phyloP scores from a whole-genome alignment of 345 rosid species.

The Moricandia moricandioides region DNA sequence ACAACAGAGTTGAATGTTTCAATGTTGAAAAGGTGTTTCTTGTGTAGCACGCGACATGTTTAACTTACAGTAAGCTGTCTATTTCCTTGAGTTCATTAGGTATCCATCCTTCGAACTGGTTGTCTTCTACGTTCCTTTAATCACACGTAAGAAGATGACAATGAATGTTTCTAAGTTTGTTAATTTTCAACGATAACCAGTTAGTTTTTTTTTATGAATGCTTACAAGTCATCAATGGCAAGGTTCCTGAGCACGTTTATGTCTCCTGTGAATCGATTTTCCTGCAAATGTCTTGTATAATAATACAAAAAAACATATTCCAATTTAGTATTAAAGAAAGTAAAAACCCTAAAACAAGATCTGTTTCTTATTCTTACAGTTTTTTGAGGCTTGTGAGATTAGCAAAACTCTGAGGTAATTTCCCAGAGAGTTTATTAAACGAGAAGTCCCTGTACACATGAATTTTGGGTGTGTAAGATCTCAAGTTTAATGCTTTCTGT shows the following conservation, averaged over 20 bases:
- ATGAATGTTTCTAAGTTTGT: not conserved
- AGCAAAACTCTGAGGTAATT: constrained; percentile 68
- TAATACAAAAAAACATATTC: not conserved
- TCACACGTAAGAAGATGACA: not conserved
- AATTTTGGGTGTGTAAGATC: constrained; percentile 3
- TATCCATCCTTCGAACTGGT: constrained; percentile 81
- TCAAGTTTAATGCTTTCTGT: not conserved
- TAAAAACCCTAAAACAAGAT: not conserved
- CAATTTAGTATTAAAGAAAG: not conserved
- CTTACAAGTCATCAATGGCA: constrained; percentile 75
- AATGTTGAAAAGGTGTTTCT: not conserved
- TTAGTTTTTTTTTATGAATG: not conserved
- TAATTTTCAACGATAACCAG: not conserved
- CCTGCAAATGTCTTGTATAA: constrained; percentile 58
- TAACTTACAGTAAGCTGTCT: constrained; percentile 59
- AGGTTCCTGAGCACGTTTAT: constrained; percentile 66
- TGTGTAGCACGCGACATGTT: not conserved
- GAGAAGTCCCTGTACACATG: constrained; percentile 64
- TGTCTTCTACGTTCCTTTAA: constrained; percentile 71
- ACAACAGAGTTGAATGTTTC: constrained; percentile 13
- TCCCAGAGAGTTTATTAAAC: constrained; percentile 58
- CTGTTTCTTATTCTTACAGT: constrained; percentile 49
- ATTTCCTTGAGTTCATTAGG: constrained; percentile 68
- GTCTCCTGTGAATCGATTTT: constrained; percentile 69
- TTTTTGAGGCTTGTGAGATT: constrained; percentile 51